Percentiles rank a stretch among this genome's conserved stretches.
Conservation (phyloP, 768 basidiomycete genomes). For the Tricholoma bakamatsutake region DNA sequence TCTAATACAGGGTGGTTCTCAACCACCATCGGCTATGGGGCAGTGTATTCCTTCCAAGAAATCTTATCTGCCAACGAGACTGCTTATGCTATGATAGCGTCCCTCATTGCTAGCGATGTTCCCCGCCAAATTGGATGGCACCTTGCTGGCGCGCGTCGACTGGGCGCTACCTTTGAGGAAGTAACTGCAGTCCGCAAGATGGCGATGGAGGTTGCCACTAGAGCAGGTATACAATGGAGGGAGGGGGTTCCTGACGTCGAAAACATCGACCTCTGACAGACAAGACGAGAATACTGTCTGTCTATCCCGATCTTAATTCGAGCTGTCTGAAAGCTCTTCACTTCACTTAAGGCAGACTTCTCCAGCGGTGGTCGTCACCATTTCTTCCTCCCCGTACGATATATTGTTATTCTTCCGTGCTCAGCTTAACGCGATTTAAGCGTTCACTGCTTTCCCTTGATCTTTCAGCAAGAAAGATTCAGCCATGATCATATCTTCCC, state of each 20-base stretch:
- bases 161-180: constrained; percentile 49
- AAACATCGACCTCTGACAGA: constrained; percentile 1
- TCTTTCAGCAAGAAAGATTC: constrained; percentile 10
- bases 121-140: constrained; percentile 67
- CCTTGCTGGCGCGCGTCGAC: constrained; percentile 46
- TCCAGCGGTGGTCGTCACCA: constrained; percentile 12
- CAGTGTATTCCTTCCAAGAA: constrained; percentile 43
- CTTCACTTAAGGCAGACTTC: constrained; percentile 12
- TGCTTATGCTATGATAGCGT: constrained; percentile 54
- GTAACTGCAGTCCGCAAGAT: constrained; percentile 49
- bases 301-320: not conserved
- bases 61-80: constrained; percentile 48
- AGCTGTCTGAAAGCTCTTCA: constrained; percentile 3
- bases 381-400: constrained; percentile 9
- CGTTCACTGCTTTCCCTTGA: not conserved
- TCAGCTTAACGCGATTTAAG: constrained; percentile 7
- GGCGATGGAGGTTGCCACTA: constrained; percentile 42
- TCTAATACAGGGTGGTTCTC: constrained; percentile 44
- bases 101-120: constrained; percentile 55
- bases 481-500: constrained; percentile 12
- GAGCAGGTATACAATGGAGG: constrained; percentile 48
- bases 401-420: constrained; percentile 7
- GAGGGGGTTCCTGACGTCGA: constrained; percentile 44
- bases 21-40: constrained; percentile 50
- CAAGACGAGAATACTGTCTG: not conserved